phyloP scores from a whole-genome alignment of 1,284 basidiomycete genomes.

The Mycena sp. region DNA sequence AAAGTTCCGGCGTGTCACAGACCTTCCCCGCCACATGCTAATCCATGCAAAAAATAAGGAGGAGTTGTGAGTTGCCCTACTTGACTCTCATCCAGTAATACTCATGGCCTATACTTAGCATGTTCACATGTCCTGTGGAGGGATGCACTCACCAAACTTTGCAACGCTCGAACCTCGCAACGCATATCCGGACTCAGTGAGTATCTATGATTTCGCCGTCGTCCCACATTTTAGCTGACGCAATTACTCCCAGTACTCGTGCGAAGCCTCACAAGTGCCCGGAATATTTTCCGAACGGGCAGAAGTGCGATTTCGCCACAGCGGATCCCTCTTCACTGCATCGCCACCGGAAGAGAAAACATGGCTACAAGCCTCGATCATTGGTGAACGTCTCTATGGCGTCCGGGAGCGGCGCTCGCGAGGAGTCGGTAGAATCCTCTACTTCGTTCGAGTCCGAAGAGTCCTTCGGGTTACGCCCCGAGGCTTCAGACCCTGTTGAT shows the following conservation, averaged over 20 bases:
- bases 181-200: neutral
- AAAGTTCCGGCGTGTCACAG: conserved; percentile 5
- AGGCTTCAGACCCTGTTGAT: neutral
- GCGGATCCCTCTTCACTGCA: conserved; percentile 23
- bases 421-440: conserved; percentile 17
- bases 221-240: no score
- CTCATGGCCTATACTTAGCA: neutral
- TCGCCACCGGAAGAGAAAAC: conserved; percentile 26
- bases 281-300: conserved; percentile 18
- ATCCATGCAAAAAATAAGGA: conserved; percentile 22
- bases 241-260: conserved; percentile 16
- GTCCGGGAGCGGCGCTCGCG: conserved; percentile 18
- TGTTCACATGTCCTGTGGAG: no score
- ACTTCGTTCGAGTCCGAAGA: conserved; percentile 27
- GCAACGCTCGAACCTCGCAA: neutral
- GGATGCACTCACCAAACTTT: neutral
- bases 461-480: conserved; percentile 21
- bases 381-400: neutral
- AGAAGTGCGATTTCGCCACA: conserved; percentile 21
- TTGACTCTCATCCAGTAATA: neutral
- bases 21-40: conserved; percentile 21
- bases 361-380: conserved; percentile 13
- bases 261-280: conserved; percentile 18
- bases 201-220: neutral
- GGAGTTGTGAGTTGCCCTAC: conserved; percentile 12